Percentiles rank a stretch among this genome's conserved stretches.
phyloP scores from a whole-genome alignment of 768 basidiomycete species.

The Xerocomus spinulosus region DNA sequence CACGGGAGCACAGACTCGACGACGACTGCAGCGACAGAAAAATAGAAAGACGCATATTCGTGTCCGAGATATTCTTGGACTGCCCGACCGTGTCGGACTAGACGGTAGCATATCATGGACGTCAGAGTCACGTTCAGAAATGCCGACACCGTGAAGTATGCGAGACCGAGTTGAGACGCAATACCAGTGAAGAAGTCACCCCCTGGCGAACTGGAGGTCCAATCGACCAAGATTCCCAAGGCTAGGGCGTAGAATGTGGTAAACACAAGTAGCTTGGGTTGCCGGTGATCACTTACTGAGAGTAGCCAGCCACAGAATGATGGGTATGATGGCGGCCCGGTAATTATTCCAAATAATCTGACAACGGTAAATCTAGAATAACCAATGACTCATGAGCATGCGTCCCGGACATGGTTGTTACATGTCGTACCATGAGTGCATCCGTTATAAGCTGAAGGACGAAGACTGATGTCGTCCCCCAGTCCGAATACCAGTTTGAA shows the following conservation, averaged over 20 bases:
- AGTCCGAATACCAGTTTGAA: constrained; percentile 25
- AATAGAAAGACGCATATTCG: constrained; percentile 18
- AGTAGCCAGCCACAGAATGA: constrained; percentile 20
- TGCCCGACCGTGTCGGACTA: constrained; percentile 6
- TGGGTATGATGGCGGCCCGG: constrained; percentile 10
- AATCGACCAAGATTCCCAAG: constrained; percentile 14
- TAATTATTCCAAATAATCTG: constrained; percentile 31
- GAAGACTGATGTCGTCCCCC: constrained; percentile 23
- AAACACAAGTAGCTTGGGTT: not conserved
- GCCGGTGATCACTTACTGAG: constrained; percentile 12
- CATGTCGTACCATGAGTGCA: constrained; percentile 22
- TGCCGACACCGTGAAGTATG: constrained; percentile 15
- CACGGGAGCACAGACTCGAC: constrained; percentile 25
- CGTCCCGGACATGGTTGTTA: not conserved
- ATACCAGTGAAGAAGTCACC: constrained; percentile 17
- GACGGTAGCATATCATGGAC: constrained; percentile 20
- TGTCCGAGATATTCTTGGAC: constrained; percentile 11
- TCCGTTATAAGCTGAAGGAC: constrained; percentile 35
- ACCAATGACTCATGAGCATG: constrained; percentile 1
- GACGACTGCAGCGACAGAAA: constrained; percentile 7
- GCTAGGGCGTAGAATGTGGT: constrained; percentile 7
- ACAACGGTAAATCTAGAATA: constrained; percentile 38
- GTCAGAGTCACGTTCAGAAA: constrained; percentile 18
- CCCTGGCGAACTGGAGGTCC: constrained; percentile 10
- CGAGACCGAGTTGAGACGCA: constrained; percentile 8